phyloP scores from a whole-genome alignment of 768 basidiomycete genomes.

The Leccinellum albellum region DNA sequence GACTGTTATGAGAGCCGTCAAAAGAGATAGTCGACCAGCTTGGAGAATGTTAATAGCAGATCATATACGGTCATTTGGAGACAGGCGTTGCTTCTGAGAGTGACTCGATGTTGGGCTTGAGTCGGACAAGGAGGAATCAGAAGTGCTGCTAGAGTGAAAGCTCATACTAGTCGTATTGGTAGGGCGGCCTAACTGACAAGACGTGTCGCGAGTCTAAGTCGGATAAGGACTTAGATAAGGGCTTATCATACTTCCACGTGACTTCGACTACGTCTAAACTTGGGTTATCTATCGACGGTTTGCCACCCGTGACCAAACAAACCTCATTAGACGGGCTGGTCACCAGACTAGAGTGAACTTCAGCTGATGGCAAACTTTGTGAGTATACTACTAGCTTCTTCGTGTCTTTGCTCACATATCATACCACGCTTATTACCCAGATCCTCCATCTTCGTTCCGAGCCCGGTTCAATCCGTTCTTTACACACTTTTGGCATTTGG shows the following conservation, averaged over 20 bases:
- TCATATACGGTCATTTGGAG: neutral
- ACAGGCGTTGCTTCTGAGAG: neutral
- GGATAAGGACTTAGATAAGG: no score
- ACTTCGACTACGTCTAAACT: neutral
- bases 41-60: neutral
- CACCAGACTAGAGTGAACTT: no score
- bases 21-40: neutral
- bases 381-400: slow-evolving; percentile 68
- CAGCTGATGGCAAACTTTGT: no score
- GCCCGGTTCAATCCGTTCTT: slow-evolving; percentile 70
- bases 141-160: neutral
- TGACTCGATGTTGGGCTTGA: neutral
- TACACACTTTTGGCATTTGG: slow-evolving; percentile 97
- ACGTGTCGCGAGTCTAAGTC: no score
- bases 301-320: no score
- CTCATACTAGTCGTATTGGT: no score
- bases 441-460: slow-evolving; percentile 91
- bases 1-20: neutral
- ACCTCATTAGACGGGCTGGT: no score
- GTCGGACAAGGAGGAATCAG: neutral
- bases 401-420: slow-evolving; percentile 97
- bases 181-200: no score
- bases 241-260: neutral
- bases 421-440: slow-evolving; percentile 86
- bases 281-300: neutral